Base-by-base conservation (phyloP, 228 moss, liverwort and hornwort species). In the Sphagnum fallax region DNA sequence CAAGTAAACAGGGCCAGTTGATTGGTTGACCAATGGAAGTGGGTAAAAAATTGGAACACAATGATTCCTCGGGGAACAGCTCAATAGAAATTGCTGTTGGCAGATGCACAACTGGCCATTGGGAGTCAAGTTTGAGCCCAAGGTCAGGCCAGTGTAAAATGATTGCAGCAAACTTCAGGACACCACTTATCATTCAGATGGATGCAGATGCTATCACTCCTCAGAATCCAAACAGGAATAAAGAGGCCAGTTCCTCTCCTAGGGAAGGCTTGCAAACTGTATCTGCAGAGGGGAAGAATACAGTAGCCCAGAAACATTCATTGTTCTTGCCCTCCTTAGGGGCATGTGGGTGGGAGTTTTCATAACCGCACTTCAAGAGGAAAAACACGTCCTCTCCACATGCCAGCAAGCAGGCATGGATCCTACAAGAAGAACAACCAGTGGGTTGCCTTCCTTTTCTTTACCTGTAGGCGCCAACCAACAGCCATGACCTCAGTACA, bases 401-500 rank as follows among this genome's bases (percentile, higher is more conserved):
- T 32, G 32, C 32, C 32, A 32, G 32, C 32, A 32, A 32, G 32
- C 32, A 86, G 77, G 66, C 77, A 77, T 77, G 82, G 86, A 86
- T 86, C 74, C 82, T 82, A 82, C 82, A 82, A 82, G 80, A 82
- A 76, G 80, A 76, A 68, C 32, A 79, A 77, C 80, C 80, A 80
- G 77, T 80, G 73, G 75, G 82, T 86, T 79, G 75, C 82, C 82
- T 82, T 32, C 82, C 85, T 79, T 65, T 48, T 65, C 48, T 8
- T 50, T 65, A 65, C 65, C 86, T 86, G 86, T 86, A 84, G 81
- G 77, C 77, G 82, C 77, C 82, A 86, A 79, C 79, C 79, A 82
- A 85, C 85, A 79, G 81, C 72, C 53, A 85, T 67, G 82, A 80
- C 79, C 82, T 85, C 82, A 85, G 85, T 85, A 79, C 32, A 32